Evolutionary conservation across 257 asterid genomes (phyloP), one percentile per base, ranked within the genome.

Genomic region (Solanum piurae): DNA sequence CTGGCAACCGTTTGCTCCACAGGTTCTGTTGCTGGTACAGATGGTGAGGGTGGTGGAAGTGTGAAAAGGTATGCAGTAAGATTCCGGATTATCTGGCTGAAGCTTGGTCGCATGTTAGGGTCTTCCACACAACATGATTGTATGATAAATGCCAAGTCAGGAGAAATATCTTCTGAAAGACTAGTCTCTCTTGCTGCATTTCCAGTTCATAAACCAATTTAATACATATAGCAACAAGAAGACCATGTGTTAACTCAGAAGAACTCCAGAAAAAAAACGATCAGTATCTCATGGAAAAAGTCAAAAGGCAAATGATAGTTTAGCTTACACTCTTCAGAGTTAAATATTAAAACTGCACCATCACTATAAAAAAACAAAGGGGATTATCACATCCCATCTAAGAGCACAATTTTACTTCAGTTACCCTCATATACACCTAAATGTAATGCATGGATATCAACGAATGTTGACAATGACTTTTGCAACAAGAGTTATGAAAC

Each of bases 101-200:
- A 96, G 93, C 95, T 91, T 58, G 99, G 99, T 46, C 99, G 93
- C 95, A 96, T 87, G 79, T 94, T 95, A 9, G 99, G 96, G 92
- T 95, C 99, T 92, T 96, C 99, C n/a, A 96, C 99, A 98, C 99
- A 96, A 83, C 98, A 94, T 23, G 99, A 95, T 89, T 93, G 98
- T 38, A 95, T 92, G 89, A 95, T 92, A 80, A 93, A 94, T 27
- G 96, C 94, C 16, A 96, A 93, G 89, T 95, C 98, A 0, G 95
- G 86, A 37, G 98, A 92, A 58, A 91, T 89, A 86, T 93, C 95
- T 42, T 94, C 96, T 72, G 98, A 94, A 77, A 96, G 86, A 84
- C 9, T 76, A 55, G 99, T 91, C 99, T 92, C 91, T 95, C 99
- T 94, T 94, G 98, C 99, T 96, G 97, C 96, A 93, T 82, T 89